Percentiles rank a stretch among this genome's conserved stretches.
These are phyloP conservation scores for Lentinula novae-zelandiae DNA, from an alignment of 1,284 basidiomycete species.

Conservation along the genomic window DNA sequence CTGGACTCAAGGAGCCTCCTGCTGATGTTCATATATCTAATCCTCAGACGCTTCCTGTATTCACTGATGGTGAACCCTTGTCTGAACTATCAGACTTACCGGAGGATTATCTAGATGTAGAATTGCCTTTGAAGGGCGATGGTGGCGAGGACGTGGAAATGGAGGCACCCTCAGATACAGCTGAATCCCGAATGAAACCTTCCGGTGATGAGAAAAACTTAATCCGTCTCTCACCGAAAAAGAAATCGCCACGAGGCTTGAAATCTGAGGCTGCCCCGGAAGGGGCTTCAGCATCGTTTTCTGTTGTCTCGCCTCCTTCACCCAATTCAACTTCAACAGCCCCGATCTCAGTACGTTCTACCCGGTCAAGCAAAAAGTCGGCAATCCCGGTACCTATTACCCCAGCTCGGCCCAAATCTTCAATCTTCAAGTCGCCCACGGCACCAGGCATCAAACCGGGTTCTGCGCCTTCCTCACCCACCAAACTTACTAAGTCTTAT, in stretches of 20 bases:
- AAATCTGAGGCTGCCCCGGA: neutral
- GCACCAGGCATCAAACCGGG: neutral
- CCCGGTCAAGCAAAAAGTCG: constrained; percentile 14
- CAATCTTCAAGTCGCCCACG: neutral
- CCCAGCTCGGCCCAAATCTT: constrained; percentile 18
- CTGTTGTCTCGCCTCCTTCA: neutral
- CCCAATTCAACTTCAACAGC: neutral
- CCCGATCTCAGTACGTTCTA: neutral
- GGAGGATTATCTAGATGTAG: neutral
- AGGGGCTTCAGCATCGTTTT: neutral
- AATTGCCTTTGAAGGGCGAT: constrained; percentile 9
- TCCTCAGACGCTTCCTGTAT: neutral
- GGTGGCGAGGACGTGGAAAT: constrained; percentile 17
- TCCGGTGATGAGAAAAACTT: neutral
- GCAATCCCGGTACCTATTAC: constrained; percentile 18
- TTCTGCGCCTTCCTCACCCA: constrained; percentile 24
- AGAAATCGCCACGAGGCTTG: neutral
- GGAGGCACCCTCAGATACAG: neutral
- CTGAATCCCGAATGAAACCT: constrained; percentile 4
- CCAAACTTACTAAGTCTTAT: constrained; percentile 30
- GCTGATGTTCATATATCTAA: neutral
- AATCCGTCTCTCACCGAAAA: neutral
- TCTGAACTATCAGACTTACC: constrained; percentile 14
- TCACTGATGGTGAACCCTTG: neutral
- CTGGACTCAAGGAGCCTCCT: neutral